A percentile compares a stretch with the other conserved stretches of the same genome.
Conservation (phyloP, 805 yeast genomes). For the Candida multigemmis region DNA sequence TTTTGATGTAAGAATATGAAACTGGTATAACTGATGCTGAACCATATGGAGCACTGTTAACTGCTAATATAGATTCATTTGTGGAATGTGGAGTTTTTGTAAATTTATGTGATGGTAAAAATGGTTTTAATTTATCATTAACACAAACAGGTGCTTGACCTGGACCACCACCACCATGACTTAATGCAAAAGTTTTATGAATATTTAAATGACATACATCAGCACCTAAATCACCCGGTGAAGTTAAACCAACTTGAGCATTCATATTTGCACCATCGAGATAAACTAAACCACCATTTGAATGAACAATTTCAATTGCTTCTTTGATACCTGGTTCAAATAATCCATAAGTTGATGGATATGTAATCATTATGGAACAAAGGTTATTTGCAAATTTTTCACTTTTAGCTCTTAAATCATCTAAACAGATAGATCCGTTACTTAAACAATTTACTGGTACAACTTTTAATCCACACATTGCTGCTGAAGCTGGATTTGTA, state of each 20-base stretch:
- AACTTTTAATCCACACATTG: conserved; percentile 93
- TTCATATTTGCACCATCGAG: conserved; percentile 99
- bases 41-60: conserved; percentile 92
- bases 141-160: conserved; percentile 99
- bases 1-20: conserved; percentile 88
- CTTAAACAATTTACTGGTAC: conserved; percentile 81
- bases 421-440: conserved; percentile 81
- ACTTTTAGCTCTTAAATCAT: conserved; percentile 67
- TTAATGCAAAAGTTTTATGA: conserved; percentile 95
- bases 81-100: conserved; percentile 41
- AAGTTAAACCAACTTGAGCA: conserved; percentile 95
- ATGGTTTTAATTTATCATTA: conserved; percentile 66
- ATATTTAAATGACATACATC: conserved; percentile 96
- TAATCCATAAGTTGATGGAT: conserved; percentile 94
- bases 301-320: conserved; percentile 81
- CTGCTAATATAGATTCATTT: conserved; percentile 56
- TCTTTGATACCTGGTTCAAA: conserved; percentile 85
- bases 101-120: conserved; percentile 72
- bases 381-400: conserved; percentile 56
- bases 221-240: conserved; percentile 97
- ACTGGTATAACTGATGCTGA: conserved; percentile 91
- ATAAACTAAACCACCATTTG: conserved; percentile 90
- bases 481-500: conserved; percentile 97
- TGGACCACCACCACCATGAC: conserved; percentile 99
- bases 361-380: conserved; percentile 94